Evolutionary conservation across 768 basidiomycete species (phyloP).

Genomic region (Russula sp.): DNA sequence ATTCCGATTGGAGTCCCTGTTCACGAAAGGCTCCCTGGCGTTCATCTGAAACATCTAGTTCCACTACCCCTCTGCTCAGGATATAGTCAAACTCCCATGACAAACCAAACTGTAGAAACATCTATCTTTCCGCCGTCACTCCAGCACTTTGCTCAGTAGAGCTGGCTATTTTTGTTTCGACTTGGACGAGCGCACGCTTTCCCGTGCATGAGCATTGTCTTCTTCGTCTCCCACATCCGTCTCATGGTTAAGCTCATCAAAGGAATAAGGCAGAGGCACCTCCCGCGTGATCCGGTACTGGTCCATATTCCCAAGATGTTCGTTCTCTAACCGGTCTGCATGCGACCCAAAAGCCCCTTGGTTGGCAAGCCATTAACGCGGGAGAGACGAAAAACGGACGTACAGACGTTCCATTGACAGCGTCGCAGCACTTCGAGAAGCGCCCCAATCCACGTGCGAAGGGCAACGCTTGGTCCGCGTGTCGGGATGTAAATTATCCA

Average conservation of each 20-base stretch:
- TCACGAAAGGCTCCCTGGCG: too few species aligned
- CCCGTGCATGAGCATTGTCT: conserved; percentile 3
- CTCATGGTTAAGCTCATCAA: conserved; percentile 39
- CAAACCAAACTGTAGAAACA: background rate
- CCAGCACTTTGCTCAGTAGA: background rate
- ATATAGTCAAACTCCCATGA: background rate
- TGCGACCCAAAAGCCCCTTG: background rate
- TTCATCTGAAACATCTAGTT: background rate
- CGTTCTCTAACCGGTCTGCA: conserved; percentile 76
- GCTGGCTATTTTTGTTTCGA: background rate
- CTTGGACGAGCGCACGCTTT: background rate
- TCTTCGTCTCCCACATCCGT: conserved; percentile 37
- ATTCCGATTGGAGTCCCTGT: too few species aligned
- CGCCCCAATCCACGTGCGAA: conserved; percentile 61
- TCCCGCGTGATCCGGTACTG: conserved; percentile 86
- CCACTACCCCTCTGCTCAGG: background rate
- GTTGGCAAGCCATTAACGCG: background rate
- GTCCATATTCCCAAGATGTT: conserved; percentile 89
- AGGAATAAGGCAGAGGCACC: conserved; percentile 71
- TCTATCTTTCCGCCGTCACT: background rate
- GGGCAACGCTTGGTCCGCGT: conserved; percentile 37
- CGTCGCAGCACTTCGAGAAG: conserved; percentile 73
- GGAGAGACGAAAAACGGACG: conserved; percentile 25
- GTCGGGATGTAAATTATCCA: conserved; percentile 76
- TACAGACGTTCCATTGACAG: conserved; percentile 90